Base-by-base conservation (phyloP, 805 yeast genomes). In the Candida fluviatilis region DNA sequence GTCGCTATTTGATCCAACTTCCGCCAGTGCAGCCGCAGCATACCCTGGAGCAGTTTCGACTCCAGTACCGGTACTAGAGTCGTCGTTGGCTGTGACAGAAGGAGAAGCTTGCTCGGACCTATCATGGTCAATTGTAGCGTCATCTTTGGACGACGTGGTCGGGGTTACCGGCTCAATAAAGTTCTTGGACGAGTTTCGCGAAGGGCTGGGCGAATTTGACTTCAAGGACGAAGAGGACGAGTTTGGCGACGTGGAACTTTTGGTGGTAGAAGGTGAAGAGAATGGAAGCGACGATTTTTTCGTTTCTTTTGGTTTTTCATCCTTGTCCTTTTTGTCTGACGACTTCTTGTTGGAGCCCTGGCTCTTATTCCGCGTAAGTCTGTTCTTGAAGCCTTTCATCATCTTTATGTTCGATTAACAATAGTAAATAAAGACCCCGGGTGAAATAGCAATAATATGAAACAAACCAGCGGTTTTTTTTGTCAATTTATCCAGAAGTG, bases 331-430 rank as follows among this genome's bases (percentile, higher is more conserved):
- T 38, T 65, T 64, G 16, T 65, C 63, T 5, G n/a, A 8, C 1
- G 54, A 30, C 40, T 64, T 60, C 42, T 66, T 66, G 35, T 48
- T 52, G 18, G 68, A 45, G 26, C 67, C 43, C 38, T 54, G 68
- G 43, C 57, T 50, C 49, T 62, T 62, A 50, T 64, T 65, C 42
- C 74, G 54, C 14, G 72, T 62, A 50, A 68, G 71, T 45, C 72
- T 58, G 41, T 68, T 67, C 46, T 68, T 68, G 48, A 68, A 68
- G 13, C 74, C 74, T 58, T 67, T 68, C 73, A 68, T 68, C 74
- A 68, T 68, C 35, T 54, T 62, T 39, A 15, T 14, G 24, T 21
- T 26, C 13, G 13, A 13, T 26, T 13, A 26, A 26, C 29, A 12
- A 26, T 26, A 26, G n/a, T 13, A 26, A 26, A 21, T 21, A 21